Evolutionary conservation across 257 asterid species (phyloP), one percentile per base, ranked within the genome.

Genomic region (Craterostigma plantagineum): DNA sequence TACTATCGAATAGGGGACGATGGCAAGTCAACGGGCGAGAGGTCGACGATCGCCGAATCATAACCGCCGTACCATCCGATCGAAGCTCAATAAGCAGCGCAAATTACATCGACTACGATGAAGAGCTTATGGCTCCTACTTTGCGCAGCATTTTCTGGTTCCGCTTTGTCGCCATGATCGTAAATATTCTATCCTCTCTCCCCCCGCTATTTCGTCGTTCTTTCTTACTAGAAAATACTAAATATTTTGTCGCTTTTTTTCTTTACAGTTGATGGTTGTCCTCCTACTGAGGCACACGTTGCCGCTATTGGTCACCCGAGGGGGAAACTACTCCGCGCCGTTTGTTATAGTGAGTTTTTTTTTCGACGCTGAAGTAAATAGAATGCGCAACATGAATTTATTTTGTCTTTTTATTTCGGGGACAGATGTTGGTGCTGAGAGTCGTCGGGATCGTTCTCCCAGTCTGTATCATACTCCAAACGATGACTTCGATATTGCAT

Each of bases 11-110:
- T 77, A 90, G 96, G 76, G 94, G 99, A 35, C 73, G 77, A 40
- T 83, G 99, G 99, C 94, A 75, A 69, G 79, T 90, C 42, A 58
- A 74, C 13, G 71, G 96, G 58, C 67, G 85, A 50, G 91, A 90
- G 52, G 42, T 66, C 35, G 69, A 70, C 50, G 73, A 77, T 64
- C 87, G 73, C 50, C 94, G 71, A 11, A 66, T 83, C 38, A 66
- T 90, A 46, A 63, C 96, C 43, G 72, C 83, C 75, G 94, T 75
- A 36, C 67, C 99, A 38, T 65, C 80, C 43, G 91, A 77, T 59
- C 72, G 58, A 14, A 56, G 63, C 51, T 57, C n/a, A n/a, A n/a
- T 65, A 50, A 57, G 72, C 38, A 74, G 70, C 51, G 54, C 77
- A 4, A 79, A 69, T 4, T 55, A 67, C 30, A 78, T 75, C 9